These are phyloP conservation scores for Eucalyptus camaldulensis DNA, from an alignment of 345 rosid genomes.

Conservation along the genomic window DNA sequence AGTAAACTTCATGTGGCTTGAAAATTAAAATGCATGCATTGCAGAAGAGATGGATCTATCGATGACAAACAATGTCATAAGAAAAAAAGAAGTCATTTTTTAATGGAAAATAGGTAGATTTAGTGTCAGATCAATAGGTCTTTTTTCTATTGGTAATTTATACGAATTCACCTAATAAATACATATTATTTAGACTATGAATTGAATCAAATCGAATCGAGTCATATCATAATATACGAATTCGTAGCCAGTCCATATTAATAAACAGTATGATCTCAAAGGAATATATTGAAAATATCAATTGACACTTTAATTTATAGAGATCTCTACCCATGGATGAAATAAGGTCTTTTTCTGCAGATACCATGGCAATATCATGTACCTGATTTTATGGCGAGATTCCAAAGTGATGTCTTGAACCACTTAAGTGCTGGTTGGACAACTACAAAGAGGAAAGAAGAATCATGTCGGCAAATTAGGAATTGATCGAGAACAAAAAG, in stretches of 20 bases:
- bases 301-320: not conserved
- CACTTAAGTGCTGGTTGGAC: not conserved
- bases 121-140: not conserved
- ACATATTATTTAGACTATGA: not conserved
- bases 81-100: accelerated
- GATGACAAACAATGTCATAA: no score
- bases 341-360: not conserved
- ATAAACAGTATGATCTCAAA: not conserved
- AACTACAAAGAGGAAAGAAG: not conserved
- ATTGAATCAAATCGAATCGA: not conserved
- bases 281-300: not conserved
- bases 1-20: no score
- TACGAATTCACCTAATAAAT: not conserved
- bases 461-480: not conserved
- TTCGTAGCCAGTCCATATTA: not conserved
- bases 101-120: not conserved
- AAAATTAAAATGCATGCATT: no score
- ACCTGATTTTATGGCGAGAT: not conserved
- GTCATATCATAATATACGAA: not conserved
- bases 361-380: not conserved
- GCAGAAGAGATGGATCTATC: no score
- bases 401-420: not conserved
- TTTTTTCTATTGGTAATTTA: not conserved
- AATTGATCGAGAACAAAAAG: not conserved
- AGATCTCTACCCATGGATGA: not conserved